Percentiles rank a stretch among this genome's conserved stretches.
phyloP scores from a whole-genome alignment of 164 flowering plant genomes.

The Chloranthus sessilifolius region DNA sequence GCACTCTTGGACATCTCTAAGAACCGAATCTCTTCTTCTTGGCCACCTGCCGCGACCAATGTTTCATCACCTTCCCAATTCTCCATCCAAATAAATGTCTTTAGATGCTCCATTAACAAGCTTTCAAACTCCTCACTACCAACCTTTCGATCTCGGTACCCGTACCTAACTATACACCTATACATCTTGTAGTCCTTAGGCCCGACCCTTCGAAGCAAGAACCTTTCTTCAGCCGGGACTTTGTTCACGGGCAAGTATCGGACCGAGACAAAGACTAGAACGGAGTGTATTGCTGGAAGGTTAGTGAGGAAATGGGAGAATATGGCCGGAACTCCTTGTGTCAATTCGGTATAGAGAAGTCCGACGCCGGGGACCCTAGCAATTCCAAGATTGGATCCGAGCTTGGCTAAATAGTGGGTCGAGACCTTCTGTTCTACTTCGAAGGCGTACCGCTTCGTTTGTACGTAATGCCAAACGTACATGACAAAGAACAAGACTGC shows the following conservation, averaged over 20 bases:
- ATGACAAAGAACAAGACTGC: conserved; percentile 13
- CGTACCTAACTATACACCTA: conserved; percentile 18
- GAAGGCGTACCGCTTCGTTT: conserved; percentile 12
- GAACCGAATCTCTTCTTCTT: conserved; percentile 12
- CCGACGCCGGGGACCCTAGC: conserved; percentile 24
- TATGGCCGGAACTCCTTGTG: conserved; percentile 20
- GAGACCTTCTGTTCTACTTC: conserved; percentile 21
- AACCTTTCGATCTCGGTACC: conserved; percentile 14
- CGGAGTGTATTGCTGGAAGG: conserved; percentile 28
- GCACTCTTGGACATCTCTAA: conserved; percentile 12
- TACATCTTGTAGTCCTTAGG: conserved; percentile 21
- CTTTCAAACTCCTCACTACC: conserved; percentile 19
- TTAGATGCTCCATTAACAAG: conserved; percentile 17
- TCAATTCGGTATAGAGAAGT: conserved; percentile 21
- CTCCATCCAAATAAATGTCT: conserved; percentile 17
- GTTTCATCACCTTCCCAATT: conserved; percentile 1
- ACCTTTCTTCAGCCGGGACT: conserved; percentile 17
- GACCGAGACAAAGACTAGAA: conserved; percentile 24
- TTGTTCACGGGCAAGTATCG: conserved; percentile 21
- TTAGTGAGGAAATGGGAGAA: conserved; percentile 22
- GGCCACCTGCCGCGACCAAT: not conserved
- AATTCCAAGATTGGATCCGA: conserved; percentile 11
- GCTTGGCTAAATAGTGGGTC: conserved; percentile 8
- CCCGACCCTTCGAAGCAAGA: conserved; percentile 17
- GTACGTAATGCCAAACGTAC: conserved; percentile 27